phyloP scores from a whole-genome alignment of 257 asterid species.

The Nicotiana knightiana region DNA sequence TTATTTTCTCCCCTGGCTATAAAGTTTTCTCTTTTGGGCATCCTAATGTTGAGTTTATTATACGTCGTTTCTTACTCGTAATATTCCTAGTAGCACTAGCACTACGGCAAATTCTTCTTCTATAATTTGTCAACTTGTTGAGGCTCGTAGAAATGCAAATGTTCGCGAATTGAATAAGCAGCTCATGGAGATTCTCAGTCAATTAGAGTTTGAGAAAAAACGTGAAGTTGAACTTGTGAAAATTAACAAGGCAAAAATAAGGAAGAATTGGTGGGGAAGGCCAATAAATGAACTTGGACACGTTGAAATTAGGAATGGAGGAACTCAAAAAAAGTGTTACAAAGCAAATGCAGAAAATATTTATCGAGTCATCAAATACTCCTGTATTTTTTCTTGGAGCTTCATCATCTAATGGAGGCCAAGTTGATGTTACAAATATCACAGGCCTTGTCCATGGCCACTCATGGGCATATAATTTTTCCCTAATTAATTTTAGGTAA shows the following conservation, averaged over 20 bases:
- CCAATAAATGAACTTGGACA: conserved; percentile 21
- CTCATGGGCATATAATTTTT: conserved; percentile 19
- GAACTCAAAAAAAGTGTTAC: conserved; percentile 26
- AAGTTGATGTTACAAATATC: conserved; percentile 4
- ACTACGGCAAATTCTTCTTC: not conserved
- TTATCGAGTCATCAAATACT: conserved; percentile 12
- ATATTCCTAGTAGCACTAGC: not conserved
- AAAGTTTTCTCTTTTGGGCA: too few relatives aligned
- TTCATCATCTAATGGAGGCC: conserved; percentile 11
- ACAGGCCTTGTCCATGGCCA: conserved; percentile 26
- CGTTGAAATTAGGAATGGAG: conserved; percentile 35
- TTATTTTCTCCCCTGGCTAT: conserved; percentile 14
- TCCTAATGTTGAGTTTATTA: conserved; percentile 34
- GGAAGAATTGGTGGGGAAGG: conserved; percentile 40
- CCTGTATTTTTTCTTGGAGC: conserved; percentile 13
- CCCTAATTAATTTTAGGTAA: not conserved
- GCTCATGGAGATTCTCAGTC: conserved; percentile 20
- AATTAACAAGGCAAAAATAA: conserved; percentile 23
- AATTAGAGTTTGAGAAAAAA: conserved; percentile 26
- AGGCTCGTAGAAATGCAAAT: conserved; percentile 43
- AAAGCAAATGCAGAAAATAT: conserved; percentile 21
- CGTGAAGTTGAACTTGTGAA: conserved; percentile 20
- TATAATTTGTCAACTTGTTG: conserved; percentile 19
- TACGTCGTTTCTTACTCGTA: conserved; percentile 30
- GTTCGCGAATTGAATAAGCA: conserved; percentile 39